Base-by-base conservation (phyloP, 371 early-diverging fungal genomes). In the Coemansia linderi region DNA sequence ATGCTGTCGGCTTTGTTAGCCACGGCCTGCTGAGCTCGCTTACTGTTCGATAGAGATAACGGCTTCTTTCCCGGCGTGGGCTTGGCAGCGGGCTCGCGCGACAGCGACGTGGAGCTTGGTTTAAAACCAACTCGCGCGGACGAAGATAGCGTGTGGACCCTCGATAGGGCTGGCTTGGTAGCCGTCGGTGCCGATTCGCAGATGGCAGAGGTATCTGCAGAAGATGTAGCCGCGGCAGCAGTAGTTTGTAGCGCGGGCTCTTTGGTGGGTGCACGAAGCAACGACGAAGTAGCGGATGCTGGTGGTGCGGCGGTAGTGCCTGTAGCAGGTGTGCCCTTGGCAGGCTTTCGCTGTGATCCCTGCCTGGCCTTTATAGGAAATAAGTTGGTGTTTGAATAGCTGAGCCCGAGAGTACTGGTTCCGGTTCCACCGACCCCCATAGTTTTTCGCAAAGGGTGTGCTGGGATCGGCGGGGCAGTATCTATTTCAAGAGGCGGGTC, bases 361-460 rank as follows among this genome's bases (percentile, higher is more conserved):
- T 59, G 59, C 52, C 61, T 63, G 46, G 44, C 43, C 12, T 61
- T 69, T 60, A 75, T 71, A 68, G 75, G 72, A 40, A 77, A 77
- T 66, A 77, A 54, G 54, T 66, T 75, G 41, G 59, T 61, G 67
- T 59, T 48, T n/a, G 66, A 56, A 50, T 77, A 77, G 69, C 56
- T 77, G 44, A 73, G 77, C 48, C 77, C 77, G 15, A 77, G 69
- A 17, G 77, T 77, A 63, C 63, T 77, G 38, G 73, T 77, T 40
- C 77, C 77, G 54, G 69, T 77, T 46, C 77, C 76, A 37, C 76
- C 77, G 33, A 77, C 77, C 27, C 77, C 77, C 73, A 77, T 72
- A 63, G 77, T 77, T 40, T 62, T 68, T 62, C 77, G 50, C 17
- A 58, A 59, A 33, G 73, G 31, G 19, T 61, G 77, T 27, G 36